phyloP scores from a whole-genome alignment of 768 basidiomycete species.

The Russula sp. region DNA sequence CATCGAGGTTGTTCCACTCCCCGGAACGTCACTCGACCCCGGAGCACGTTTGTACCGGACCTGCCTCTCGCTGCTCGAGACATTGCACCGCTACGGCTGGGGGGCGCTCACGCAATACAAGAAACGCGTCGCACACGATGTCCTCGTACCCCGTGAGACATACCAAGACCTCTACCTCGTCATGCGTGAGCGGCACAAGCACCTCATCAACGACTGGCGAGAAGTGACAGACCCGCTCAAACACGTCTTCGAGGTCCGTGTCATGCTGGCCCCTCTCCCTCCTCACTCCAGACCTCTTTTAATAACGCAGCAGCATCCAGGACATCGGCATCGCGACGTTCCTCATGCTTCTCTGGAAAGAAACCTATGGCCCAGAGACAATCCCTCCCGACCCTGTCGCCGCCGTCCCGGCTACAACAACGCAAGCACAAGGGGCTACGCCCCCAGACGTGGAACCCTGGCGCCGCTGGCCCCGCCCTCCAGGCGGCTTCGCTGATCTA shows the following conservation, averaged over 20 bases:
- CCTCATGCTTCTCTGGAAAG: constrained; percentile 86
- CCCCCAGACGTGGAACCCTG: constrained; percentile 38
- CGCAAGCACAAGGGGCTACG: neutral
- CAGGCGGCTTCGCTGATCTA: constrained; percentile 82
- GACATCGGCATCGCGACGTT: constrained; percentile 95
- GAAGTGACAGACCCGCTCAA: constrained; percentile 83
- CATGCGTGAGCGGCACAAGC: constrained; percentile 80
- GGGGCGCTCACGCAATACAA: constrained; percentile 74
- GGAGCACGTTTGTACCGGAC: constrained; percentile 74
- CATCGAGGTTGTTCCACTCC: constrained; percentile 52
- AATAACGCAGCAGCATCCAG: constrained; percentile 31
- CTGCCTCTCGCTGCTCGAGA: constrained; percentile 70
- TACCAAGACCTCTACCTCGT: constrained; percentile 90
- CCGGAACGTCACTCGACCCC: constrained; percentile 37
- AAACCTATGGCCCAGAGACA: constrained; percentile 39
- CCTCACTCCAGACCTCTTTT: neutral
- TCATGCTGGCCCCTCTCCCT: neutral
- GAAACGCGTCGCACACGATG: constrained; percentile 83
- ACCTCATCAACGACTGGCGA: constrained; percentile 65
- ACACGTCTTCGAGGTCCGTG: constrained; percentile 77
- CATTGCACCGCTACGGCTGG: constrained; percentile 84
- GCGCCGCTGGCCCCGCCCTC: constrained; percentile 70
- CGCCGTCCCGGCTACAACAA: neutral
- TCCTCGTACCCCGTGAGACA: constrained; percentile 59
- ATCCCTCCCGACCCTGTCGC: neutral